Conservation (phyloP, 345 rosid genomes). For the Populus alba region DNA sequence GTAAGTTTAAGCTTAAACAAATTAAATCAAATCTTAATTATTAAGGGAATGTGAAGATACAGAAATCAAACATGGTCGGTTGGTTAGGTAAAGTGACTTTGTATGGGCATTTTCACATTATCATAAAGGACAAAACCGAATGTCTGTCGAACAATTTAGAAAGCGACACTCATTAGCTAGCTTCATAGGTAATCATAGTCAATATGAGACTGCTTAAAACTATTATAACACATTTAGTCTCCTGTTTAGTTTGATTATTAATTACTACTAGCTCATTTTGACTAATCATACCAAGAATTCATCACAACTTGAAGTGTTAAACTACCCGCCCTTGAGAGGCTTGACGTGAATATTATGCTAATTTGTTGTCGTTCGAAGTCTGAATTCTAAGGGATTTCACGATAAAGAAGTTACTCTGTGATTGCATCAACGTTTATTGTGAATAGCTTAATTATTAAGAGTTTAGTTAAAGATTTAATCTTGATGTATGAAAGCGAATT, state of each 20-base stretch:
- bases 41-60: not conserved
- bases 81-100: constrained; percentile 38
- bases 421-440: no score
- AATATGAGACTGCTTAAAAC: not conserved
- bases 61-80: constrained; percentile 11
- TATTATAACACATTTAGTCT: not conserved
- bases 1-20: not conserved
- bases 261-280: not conserved
- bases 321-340: not conserved
- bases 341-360: not conserved
- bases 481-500: no score
- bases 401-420: not conserved
- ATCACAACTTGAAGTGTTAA: no score
- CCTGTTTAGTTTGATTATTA: not conserved
- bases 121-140: constrained; percentile 16
- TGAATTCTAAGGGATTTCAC: not conserved
- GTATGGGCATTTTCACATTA: constrained; percentile 21
- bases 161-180: constrained; percentile 11
- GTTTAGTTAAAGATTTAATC: no score
- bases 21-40: not conserved
- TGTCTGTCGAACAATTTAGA: constrained; percentile 17
- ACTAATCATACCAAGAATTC: not conserved
- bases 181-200: constrained; percentile 10
- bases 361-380: not conserved
- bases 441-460: no score